Evolutionary conservation across 140 eudicot genomes (phyloP), one percentile per base, ranked within the genome.

Genomic region (Cichorium intybus): DNA sequence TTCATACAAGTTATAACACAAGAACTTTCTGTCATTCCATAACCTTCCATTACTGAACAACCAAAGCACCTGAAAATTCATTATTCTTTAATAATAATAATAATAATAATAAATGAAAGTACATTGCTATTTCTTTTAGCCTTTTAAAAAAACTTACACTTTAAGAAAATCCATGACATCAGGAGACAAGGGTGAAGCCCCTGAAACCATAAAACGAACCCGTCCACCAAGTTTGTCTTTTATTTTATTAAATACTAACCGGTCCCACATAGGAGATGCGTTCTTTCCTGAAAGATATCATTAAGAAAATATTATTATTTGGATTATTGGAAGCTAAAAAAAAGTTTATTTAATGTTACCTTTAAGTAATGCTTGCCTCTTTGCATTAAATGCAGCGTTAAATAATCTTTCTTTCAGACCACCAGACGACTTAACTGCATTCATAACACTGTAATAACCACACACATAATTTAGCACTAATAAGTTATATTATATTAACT

Each of bases 11-110:
- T 75, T 75, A 90, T 84, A 50, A 79, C 82, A 67, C 94, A 87
- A 29, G 97, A 80, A 75, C 84, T 70, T 65, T 90, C 97, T 0
- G 97, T 90, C 97, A 90, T 90, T 49, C 97, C 97, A 73, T 90
- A 90, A 27, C 90, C 96, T 75, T 90, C 96, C 24, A 80, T 5
- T 35, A 84, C 87, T 9, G 34, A 64, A 70, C 95, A 83, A 29
- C 94, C 95, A 63, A 87, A 90, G 77, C 97, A 87, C 73, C 95
- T 55, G 60, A 24, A 55, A 55, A 22, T 46, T 46, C 17, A 46
- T n/a, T n/a, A n/a, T 31, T 31, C 6, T 31, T 31, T 31, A 29
- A 29, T 29, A 29, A 29, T 7, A 7, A 31, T 4, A 31, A 6
- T 4, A 31, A 31, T 29, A 21, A 35, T 17, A 16, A 28, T 31